Evolutionary conservation across 2,329 filamentous ascomycete species (phyloP).

Genomic region (Orbilia oligospora): DNA sequence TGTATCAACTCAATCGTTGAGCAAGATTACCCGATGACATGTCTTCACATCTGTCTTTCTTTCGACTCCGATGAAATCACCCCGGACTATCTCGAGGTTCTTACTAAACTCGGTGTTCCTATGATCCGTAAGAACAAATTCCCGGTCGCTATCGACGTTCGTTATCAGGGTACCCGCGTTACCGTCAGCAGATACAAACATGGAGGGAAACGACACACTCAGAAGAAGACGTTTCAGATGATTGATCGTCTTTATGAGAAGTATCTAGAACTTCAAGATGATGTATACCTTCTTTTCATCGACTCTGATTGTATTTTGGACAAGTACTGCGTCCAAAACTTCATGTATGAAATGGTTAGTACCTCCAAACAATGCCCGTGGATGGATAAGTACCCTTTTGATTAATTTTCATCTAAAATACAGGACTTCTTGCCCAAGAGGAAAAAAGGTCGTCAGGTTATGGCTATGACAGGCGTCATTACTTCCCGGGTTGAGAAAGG

Average conservation of each 20-base stretch:
- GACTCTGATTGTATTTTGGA: constrained; percentile 97
- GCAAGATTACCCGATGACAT: constrained; percentile 91
- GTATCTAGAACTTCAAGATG: constrained; percentile 88
- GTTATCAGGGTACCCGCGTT: constrained; percentile 84
- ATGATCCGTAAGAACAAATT: constrained; percentile 79
- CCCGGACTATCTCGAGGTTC: constrained; percentile 87
- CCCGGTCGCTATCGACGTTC: constrained; percentile 90
- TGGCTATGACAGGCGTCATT: constrained; percentile 98
- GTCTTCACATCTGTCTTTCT: constrained; percentile 93
- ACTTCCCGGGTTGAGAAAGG: constrained; percentile 95
- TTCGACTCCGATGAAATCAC: constrained; percentile 93
- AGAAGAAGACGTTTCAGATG: constrained; percentile 91
- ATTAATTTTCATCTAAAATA: no score
- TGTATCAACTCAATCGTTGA: constrained; percentile 93
- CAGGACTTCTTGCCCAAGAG: constrained; percentile 48
- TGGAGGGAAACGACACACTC: constrained; percentile 92
- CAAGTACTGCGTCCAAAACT: constrained; percentile 92
- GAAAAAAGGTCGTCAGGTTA: constrained; percentile 66
- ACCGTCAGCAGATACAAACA: constrained; percentile 94
- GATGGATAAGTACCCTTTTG: no score
- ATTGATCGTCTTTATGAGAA: constrained; percentile 93
- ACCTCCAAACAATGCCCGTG: no score
- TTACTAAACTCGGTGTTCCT: constrained; percentile 86
- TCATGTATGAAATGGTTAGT: constrained; percentile 98
- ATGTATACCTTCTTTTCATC: constrained; percentile 95